These are phyloP conservation scores for Ophiocytium majus DNA, from an alignment of 352 stramenopile genomes.

Conservation along the genomic window DNA sequence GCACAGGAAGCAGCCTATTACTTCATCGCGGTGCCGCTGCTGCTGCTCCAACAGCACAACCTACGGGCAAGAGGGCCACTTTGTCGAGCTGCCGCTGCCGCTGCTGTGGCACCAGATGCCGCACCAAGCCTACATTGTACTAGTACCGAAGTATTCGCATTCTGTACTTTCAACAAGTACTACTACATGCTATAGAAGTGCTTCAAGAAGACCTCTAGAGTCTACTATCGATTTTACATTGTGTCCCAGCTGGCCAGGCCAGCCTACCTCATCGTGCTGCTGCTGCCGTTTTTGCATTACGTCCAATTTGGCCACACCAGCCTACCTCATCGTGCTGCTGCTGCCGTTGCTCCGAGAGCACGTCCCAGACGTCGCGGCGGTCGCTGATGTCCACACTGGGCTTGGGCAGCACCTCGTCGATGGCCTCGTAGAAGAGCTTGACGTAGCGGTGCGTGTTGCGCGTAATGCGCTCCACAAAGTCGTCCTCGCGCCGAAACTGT, in stretches of 20 bases:
- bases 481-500: conserved; percentile 67
- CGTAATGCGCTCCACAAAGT: conserved; percentile 75
- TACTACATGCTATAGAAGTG: too few relatives aligned
- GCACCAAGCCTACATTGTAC: neutral
- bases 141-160: too few relatives aligned
- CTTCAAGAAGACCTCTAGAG: too few relatives aligned
- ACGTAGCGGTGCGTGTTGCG: conserved; percentile 80
- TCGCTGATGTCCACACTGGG: conserved; percentile 69
- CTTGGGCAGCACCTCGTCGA: conserved; percentile 76
- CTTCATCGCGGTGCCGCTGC: too few relatives aligned
- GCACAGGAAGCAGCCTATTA: too few relatives aligned
- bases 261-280: conserved; percentile 19
- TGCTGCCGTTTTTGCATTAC: too few relatives aligned
- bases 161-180: too few relatives aligned
- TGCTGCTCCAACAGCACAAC: too few relatives aligned
- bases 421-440: conserved; percentile 76
- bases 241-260: too few relatives aligned
- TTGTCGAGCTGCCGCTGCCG: neutral
- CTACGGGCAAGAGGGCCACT: conserved; percentile 9
- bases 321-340: conserved; percentile 15
- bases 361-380: conserved; percentile 59
- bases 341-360: conserved; percentile 35
- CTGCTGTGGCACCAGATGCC: neutral
- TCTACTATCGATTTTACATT: too few relatives aligned
- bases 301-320: conserved; percentile 1